Percentiles rank a stretch among this genome's conserved stretches.
Conservation (phyloP, 345 rosid genomes). For the Eutrema yunnanense region DNA sequence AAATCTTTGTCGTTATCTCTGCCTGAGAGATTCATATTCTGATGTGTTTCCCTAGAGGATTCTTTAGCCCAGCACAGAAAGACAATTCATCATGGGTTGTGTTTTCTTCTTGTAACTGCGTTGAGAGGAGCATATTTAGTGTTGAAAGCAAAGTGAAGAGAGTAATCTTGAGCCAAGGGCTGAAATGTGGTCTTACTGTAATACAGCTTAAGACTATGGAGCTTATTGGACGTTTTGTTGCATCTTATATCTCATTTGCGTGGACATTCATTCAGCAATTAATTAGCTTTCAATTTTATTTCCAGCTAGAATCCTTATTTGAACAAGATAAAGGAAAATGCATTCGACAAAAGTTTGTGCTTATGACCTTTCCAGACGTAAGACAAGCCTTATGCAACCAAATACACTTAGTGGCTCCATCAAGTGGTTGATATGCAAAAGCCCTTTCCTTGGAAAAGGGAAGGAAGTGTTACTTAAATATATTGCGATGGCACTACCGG, state of each 20-base stretch:
- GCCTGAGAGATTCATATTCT: background rate
- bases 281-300: background rate
- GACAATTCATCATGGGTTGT: background rate
- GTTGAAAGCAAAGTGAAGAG: background rate
- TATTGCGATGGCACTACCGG: too few species aligned
- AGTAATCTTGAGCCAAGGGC: background rate
- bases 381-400: background rate
- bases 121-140: background rate
- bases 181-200: background rate
- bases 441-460: too few species aligned
- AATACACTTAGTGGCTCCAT: background rate
- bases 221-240: background rate
- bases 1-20: conserved; percentile 3
- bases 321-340: background rate
- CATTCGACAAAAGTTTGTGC: background rate
- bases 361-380: background rate
- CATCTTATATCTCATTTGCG: background rate
- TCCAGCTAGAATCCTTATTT: background rate
- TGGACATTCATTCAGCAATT: background rate
- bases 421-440: too few species aligned
- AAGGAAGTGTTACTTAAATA: too few species aligned
- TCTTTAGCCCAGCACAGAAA: background rate
- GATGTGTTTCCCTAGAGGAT: background rate
- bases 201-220: background rate
- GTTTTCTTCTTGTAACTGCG: background rate